phyloP scores from a whole-genome alignment of 352 stramenopile genomes.

The Globisporangium irregulare region DNA sequence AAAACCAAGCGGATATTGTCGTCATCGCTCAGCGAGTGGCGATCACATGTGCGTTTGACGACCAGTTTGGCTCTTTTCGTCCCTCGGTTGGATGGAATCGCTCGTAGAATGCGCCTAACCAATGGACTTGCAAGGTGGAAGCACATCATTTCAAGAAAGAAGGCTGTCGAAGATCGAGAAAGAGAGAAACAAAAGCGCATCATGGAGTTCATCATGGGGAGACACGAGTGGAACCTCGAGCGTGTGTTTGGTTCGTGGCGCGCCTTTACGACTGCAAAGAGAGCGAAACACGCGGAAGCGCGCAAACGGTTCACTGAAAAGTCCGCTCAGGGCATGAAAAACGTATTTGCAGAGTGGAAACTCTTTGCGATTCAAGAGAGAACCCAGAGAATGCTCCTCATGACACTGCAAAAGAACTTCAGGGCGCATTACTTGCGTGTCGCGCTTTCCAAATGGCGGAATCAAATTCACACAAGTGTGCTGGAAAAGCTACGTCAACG shows the following conservation, averaged over 20 bases:
- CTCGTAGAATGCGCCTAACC: not conserved
- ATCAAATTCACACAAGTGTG: not conserved
- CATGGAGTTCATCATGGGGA: slow-evolving; percentile 34
- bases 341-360: not conserved
- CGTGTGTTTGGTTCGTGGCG: slow-evolving; percentile 35
- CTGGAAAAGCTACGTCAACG: not conserved
- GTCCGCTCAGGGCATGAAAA: not conserved
- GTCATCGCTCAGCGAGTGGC: not conserved
- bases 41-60: not conserved
- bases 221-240: slow-evolving; percentile 22
- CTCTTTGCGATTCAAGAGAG: not conserved
- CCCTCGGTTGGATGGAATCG: slow-evolving; percentile 8
- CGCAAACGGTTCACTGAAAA: not conserved
- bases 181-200: slow-evolving; percentile 32
- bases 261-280: slow-evolving; percentile 8
- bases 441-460: slow-evolving; percentile 25
- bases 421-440: slow-evolving; percentile 19
- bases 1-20: not conserved
- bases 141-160: slow-evolving; percentile 13
- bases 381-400: not conserved
- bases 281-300: slow-evolving; percentile 6
- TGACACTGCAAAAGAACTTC: not conserved
- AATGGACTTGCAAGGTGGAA: slow-evolving; percentile 15
- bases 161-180: slow-evolving; percentile 8
- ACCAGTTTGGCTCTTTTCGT: not conserved